Evolutionary conservation across 352 stramenopile genomes (phyloP), one percentile per base, ranked within the genome.

Genomic region (Pythium scleroteichum): DNA sequence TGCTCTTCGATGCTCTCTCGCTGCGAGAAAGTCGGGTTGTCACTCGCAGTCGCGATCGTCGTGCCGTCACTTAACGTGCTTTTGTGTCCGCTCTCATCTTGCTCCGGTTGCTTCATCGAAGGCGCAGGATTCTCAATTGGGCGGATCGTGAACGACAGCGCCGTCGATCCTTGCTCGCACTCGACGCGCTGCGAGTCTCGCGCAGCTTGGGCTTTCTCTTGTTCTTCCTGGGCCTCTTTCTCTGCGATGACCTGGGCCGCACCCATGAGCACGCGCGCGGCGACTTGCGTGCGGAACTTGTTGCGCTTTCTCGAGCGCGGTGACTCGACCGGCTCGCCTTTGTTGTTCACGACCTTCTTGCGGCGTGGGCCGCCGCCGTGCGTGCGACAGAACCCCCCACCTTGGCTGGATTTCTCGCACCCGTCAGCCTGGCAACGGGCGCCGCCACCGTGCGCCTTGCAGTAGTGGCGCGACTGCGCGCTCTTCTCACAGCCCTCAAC

Each of bases 371-470:
- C 72, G 7, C 75, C 72, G 47, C 76, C 76, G 20, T 86, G 76
- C 7, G 67, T 61, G 5, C 76, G 76, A 42, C 76, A 86, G 29
- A 71, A 77, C 9, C 76, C 76, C 19, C 70, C 76, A 16, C 74
- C 75, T 32, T 86, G 76, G 32, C 65, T 78, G 16, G 66, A 71
- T 45, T 86, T 86, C 0, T 51, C 46, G 20, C 77, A 86, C 4
- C 70, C 72, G 10, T 71, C 62, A 35, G 71, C 66, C 39, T 53
- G 60, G 40, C 77, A 86, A 3, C 75, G 72, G 7, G 75, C 58
- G 22, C 77, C 77, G 19, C 75, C 75, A 20, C 75, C 75, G 52
- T 86, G 77, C 2, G 75, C 72, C 62, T 86, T 86, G 65, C 77
- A 86, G 54, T 81, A 78, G 17, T 68, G 60, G 17, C 77, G 70